phyloP scores from a whole-genome alignment of 2,329 filamentous ascomycete species.

The Harringtonia lauricola region DNA sequence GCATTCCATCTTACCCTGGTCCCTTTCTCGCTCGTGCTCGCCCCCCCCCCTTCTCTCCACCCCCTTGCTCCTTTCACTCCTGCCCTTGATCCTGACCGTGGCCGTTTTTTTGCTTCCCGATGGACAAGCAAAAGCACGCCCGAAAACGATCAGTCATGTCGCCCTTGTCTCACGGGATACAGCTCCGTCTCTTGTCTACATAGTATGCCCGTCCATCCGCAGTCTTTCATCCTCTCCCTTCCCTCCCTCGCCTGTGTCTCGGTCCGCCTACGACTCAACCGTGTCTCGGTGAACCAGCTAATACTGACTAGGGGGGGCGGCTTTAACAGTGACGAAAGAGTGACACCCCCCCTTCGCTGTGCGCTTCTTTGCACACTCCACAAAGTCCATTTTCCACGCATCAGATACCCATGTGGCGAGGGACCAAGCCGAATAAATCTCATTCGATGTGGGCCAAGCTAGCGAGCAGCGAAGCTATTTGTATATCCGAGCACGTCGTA shows the following conservation, averaged over 20 bases:
- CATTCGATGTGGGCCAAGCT: slow-evolving; percentile 1
- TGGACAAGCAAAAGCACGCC: neutral
- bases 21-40: no score
- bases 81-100: no score
- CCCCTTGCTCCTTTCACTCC: no score
- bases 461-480: neutral
- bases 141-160: no score
- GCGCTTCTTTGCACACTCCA: neutral
- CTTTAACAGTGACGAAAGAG: no score
- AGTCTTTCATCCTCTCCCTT: neutral
- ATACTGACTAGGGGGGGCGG: no score
- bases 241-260: neutral
- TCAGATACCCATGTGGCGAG: slow-evolving; percentile 4
- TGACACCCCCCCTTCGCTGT: no score
- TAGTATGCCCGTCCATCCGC: neutral
- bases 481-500: neutral
- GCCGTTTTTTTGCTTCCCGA: no score
- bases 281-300: neutral
- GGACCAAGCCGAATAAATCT: slow-evolving; percentile 2
- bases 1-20: neutral
- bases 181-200: neutral
- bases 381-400: neutral
- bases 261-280: neutral
- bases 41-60: no score
- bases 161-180: no score